Evolutionary conservation across 108 stramenopile genomes (phyloP).

Genomic region (Licmophora abbreviata): DNA sequence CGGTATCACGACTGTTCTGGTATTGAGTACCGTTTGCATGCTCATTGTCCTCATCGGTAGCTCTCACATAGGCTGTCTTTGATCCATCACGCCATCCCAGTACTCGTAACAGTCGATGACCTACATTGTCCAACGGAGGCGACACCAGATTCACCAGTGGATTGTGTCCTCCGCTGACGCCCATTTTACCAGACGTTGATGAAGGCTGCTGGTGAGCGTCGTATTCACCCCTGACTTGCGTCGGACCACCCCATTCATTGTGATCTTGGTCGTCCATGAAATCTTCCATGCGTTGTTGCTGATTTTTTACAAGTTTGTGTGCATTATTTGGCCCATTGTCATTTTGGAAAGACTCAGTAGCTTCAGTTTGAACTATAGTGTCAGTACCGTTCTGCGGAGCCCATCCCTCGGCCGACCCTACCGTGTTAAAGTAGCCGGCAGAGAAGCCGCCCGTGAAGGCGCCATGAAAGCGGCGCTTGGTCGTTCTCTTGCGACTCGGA

Average conservation of each 20-base stretch:
- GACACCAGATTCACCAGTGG: constrained; percentile 1
- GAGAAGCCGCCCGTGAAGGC: constrained; percentile 83
- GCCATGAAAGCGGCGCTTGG: constrained; percentile 26
- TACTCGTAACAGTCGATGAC: constrained; percentile 43
- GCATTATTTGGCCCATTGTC: no score
- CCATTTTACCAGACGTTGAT: neutral
- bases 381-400: constrained; percentile 22
- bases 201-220: neutral
- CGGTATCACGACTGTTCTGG: constrained; percentile 2
- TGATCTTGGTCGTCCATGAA: constrained; percentile 64
- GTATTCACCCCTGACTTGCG: constrained; percentile 21
- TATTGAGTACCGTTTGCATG: constrained; percentile 1
- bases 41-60: constrained; percentile 7
- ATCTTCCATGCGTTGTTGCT: constrained; percentile 34
- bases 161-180: neutral
- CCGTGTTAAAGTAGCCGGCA: constrained; percentile 85
- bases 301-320: neutral
- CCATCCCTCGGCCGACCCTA: constrained; percentile 81
- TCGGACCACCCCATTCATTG: constrained; percentile 49
- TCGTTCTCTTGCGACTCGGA: neutral
- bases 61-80: constrained; percentile 35
- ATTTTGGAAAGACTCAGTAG: constrained; percentile 4
- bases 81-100: constrained; percentile 58
- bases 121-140: constrained; percentile 18
- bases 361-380: constrained; percentile 1